These are phyloP conservation scores for Phytophthora constricta DNA, from an alignment of 352 stramenopile species.

Conservation along the genomic window DNA sequence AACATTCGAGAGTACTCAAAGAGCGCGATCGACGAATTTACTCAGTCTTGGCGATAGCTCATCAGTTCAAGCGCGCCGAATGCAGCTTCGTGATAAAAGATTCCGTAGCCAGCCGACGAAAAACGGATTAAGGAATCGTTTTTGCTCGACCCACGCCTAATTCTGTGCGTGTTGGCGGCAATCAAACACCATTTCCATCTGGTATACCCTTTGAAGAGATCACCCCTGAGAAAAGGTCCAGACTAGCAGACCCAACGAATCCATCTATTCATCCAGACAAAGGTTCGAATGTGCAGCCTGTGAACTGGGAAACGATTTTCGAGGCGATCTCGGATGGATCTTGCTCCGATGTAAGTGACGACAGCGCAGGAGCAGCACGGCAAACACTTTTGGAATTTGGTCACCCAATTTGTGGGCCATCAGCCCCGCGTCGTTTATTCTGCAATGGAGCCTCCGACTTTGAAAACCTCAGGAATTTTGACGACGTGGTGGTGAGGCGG, in stretches of 20 bases:
- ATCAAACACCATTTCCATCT: slow-evolving; percentile 16
- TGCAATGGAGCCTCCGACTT: slow-evolving; percentile 12
- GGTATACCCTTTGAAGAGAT: slow-evolving; percentile 24
- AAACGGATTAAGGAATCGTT: slow-evolving; percentile 18
- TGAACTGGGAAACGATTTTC: slow-evolving; percentile 42
- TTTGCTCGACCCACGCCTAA: slow-evolving; percentile 2
- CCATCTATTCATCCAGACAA: slow-evolving; percentile 8
- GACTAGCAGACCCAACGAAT: slow-evolving; percentile 4
- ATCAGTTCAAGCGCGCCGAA: slow-evolving; percentile 52
- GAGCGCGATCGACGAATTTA: slow-evolving; percentile 15
- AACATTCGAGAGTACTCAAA: slow-evolving; percentile 9
- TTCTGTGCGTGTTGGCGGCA: neutral
- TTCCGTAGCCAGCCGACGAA: slow-evolving; percentile 24
- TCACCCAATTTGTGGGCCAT: slow-evolving; percentile 19
- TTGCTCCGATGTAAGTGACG: neutral
- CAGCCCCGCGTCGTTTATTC: slow-evolving; percentile 18
- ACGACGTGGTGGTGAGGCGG: slow-evolving; percentile 8
- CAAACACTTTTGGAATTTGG: slow-evolving; percentile 27
- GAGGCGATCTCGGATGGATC: slow-evolving; percentile 24
- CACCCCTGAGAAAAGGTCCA: slow-evolving; percentile 16
- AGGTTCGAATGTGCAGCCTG: neutral
- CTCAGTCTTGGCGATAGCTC: slow-evolving; percentile 29
- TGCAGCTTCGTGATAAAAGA: slow-evolving; percentile 61
- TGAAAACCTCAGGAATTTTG: slow-evolving; percentile 26
- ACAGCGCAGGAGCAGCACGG: slow-evolving; percentile 1